phyloP scores from a whole-genome alignment of 306 rosid genomes.

The Medicago ruthenica region DNA sequence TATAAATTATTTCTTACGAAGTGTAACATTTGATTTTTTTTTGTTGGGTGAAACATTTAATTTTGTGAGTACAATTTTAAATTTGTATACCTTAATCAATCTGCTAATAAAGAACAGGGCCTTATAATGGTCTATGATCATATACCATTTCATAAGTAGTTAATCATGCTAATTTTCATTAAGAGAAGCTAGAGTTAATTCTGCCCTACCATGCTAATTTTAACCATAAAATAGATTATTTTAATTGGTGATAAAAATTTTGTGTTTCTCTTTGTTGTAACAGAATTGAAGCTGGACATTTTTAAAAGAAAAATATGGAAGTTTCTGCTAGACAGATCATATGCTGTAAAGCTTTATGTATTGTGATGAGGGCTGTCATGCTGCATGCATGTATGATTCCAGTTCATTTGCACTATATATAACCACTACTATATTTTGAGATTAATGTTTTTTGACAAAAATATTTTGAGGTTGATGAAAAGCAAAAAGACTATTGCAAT shows the following conservation, averaged over 20 bases:
- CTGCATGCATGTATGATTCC: conserved; percentile 32
- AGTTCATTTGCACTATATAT: conserved; percentile 39
- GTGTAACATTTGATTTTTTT: too few relatives aligned
- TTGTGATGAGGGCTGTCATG: too few relatives aligned
- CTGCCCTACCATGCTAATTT: conserved; percentile 29
- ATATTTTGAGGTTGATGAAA: conserved; percentile 37
- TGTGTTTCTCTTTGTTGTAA: conserved; percentile 32
- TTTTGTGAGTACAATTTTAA: too few relatives aligned
- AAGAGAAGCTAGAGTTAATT: background rate
- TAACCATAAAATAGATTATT: conserved; percentile 7
- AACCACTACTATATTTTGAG: background rate
- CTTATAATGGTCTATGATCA: background rate
- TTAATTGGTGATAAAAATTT: conserved; percentile 17
- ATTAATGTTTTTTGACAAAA: too few relatives aligned
- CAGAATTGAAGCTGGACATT: conserved; percentile 38
- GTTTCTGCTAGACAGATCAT: conserved; percentile 43
- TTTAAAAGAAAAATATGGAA: conserved; percentile 3
- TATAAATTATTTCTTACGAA: too few relatives aligned
- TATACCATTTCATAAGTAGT: background rate
- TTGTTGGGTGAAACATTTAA: too few relatives aligned
- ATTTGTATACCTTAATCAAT: too few relatives aligned
- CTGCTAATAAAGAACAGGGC: too few relatives aligned
- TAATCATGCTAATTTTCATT: background rate
- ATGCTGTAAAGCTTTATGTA: conserved; percentile 33
- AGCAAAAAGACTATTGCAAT: conserved; percentile 28